These are phyloP conservation scores for Phytophthora citrophthora DNA, from an alignment of 352 stramenopile genomes.

Conservation along the genomic window DNA sequence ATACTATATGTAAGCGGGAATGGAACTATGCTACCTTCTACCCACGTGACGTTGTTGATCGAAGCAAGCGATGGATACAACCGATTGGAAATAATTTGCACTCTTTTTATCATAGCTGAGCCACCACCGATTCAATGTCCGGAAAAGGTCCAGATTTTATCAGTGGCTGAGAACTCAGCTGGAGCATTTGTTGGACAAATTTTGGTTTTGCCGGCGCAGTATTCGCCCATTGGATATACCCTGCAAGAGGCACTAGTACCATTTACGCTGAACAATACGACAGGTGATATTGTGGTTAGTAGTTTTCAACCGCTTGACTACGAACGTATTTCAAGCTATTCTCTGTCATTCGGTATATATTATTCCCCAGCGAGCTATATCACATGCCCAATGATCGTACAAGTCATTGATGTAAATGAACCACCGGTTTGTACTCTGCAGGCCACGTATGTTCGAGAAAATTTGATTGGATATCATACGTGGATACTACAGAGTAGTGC, in stretches of 20 bases:
- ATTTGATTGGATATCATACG: slow-evolving; percentile 25
- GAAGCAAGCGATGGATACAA: slow-evolving; percentile 31
- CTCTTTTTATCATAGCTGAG: slow-evolving; percentile 30
- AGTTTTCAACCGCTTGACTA: slow-evolving; percentile 45
- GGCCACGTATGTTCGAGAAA: slow-evolving; percentile 37
- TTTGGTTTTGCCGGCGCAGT: slow-evolving; percentile 14
- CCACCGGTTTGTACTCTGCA: slow-evolving; percentile 40
- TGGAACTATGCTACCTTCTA: not conserved
- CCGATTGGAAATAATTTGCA: slow-evolving; percentile 22
- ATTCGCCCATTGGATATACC: not conserved
- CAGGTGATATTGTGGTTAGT: slow-evolving; percentile 39
- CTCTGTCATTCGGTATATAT: slow-evolving; percentile 40
- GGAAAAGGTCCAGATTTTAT: slow-evolving; percentile 14
- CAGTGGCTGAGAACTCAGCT: slow-evolving; percentile 26
- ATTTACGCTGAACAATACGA: slow-evolving; percentile 49
- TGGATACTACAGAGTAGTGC: slow-evolving; percentile 25
- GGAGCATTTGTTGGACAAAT: slow-evolving; percentile 14
- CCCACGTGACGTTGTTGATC: slow-evolving; percentile 18
- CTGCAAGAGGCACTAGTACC: slow-evolving; percentile 20
- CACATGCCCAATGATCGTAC: slow-evolving; percentile 41
- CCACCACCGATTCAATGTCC: slow-evolving; percentile 44
- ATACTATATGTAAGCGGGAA: slow-evolving; percentile 19
- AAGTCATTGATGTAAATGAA: slow-evolving; percentile 58
- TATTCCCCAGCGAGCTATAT: slow-evolving; percentile 46
- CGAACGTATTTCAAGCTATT: slow-evolving; percentile 37